A percentile compares a stretch with the other conserved stretches of the same genome.
Evolutionary conservation across 2,329 filamentous ascomycete genomes (phyloP).

Genomic region (Fonsecaea erecta): DNA sequence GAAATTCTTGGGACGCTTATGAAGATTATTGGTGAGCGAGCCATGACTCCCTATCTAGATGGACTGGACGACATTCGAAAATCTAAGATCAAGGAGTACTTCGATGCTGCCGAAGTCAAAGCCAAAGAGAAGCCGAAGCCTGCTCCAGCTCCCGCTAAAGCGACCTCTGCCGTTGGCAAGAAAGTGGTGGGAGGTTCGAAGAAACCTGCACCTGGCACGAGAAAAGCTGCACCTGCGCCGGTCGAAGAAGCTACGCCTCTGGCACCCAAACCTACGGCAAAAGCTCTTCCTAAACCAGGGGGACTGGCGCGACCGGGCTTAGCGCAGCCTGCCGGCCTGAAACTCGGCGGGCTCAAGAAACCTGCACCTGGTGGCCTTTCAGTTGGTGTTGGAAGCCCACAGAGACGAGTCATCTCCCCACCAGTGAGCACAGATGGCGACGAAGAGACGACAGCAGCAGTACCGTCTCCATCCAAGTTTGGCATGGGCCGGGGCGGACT

Average conservation of each 20-base stretch:
- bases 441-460: conserved; percentile 44
- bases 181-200: conserved; percentile 58
- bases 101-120: conserved; percentile 79
- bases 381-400: conserved; percentile 45
- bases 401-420: conserved; percentile 51
- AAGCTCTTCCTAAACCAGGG: conserved; percentile 50
- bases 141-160: conserved; percentile 63
- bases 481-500: conserved; percentile 76
- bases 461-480: conserved; percentile 60
- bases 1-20: conserved; percentile 92
- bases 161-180: conserved; percentile 57
- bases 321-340: conserved; percentile 47
- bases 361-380: conserved; percentile 39
- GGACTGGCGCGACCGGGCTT: conserved; percentile 49
- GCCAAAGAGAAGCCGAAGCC: conserved; percentile 92
- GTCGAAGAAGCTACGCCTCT: conserved; percentile 61
- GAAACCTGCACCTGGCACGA: conserved; percentile 52
- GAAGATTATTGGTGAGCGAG: conserved; percentile 97
- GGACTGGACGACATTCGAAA: conserved; percentile 95
- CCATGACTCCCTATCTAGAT: conserved; percentile 90
- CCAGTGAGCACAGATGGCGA: conserved; percentile 50
- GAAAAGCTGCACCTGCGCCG: conserved; percentile 55
- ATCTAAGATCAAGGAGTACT: conserved; percentile 92
- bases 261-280: conserved; percentile 50
- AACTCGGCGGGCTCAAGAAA: conserved; percentile 51